phyloP scores from a whole-genome alignment of 441 rosid genomes.

The Populus tomentosa region DNA sequence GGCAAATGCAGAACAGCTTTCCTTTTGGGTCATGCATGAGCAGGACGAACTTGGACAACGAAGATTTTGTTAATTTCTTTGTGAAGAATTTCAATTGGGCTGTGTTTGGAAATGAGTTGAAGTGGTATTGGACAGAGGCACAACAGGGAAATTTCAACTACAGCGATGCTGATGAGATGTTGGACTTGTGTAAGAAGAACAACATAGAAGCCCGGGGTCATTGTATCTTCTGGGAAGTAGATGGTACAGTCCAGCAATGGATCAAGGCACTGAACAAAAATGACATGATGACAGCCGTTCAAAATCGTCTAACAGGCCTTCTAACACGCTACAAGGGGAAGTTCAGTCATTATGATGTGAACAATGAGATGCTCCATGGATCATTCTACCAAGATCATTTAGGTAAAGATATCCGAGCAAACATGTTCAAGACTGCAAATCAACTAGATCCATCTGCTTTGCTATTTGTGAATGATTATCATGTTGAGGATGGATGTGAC shows the following conservation, averaged over 20 bases:
- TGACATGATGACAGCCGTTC: slow-evolving; percentile 55
- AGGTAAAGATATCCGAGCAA: slow-evolving; percentile 55
- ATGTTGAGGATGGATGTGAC: slow-evolving; percentile 74
- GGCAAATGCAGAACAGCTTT: slow-evolving; percentile 69
- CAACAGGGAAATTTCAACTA: slow-evolving; percentile 73
- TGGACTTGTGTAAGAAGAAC: slow-evolving; percentile 52
- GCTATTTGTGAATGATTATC: slow-evolving; percentile 87
- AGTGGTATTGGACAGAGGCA: slow-evolving; percentile 89
- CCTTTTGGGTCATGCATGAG: slow-evolving; percentile 82
- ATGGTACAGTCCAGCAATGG: slow-evolving; percentile 67
- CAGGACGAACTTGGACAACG: slow-evolving; percentile 76
- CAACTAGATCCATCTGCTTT: slow-evolving; percentile 71
- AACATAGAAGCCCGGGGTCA: slow-evolving; percentile 68
- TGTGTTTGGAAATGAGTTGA: slow-evolving; percentile 87
- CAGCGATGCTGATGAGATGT: slow-evolving; percentile 85
- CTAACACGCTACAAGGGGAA: slow-evolving; percentile 72
- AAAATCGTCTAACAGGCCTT: slow-evolving; percentile 64
- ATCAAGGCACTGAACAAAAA: slow-evolving; percentile 51
- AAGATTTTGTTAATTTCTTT: slow-evolving; percentile 77
- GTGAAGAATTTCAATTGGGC: slow-evolving; percentile 84
- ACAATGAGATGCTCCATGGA: slow-evolving; percentile 95
- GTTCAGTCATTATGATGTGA: slow-evolving; percentile 85
- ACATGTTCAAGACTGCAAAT: slow-evolving; percentile 74
- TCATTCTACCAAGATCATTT: slow-evolving; percentile 73
- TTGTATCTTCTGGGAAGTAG: slow-evolving; percentile 95